These are phyloP conservation scores for Hypoxylon lienhwacheense DNA, from an alignment of 495 filamentous ascomycete species.

Conservation along the genomic window DNA sequence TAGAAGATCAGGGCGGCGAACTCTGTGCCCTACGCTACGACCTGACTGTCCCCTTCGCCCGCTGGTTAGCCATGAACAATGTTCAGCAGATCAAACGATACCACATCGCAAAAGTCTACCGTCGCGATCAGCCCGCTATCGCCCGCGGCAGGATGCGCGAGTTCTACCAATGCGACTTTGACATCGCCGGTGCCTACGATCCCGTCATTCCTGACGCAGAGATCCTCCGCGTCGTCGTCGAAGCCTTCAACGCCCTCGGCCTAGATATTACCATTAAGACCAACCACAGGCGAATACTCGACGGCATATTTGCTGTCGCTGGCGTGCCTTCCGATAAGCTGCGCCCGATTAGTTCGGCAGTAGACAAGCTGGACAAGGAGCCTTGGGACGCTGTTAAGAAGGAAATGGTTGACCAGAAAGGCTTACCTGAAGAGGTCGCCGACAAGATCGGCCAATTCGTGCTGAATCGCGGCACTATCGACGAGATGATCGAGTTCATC, in stretches of 20 bases:
- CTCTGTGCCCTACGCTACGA: slow-evolving; percentile 82
- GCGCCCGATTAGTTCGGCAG: slow-evolving; percentile 70
- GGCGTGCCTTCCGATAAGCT: slow-evolving; percentile 76
- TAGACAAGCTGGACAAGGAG: slow-evolving; percentile 81
- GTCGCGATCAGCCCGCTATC: slow-evolving; percentile 63
- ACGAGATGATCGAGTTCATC: slow-evolving; percentile 62
- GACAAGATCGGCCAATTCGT: slow-evolving; percentile 74
- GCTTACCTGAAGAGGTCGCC: slow-evolving; percentile 63
- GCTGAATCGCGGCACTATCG: slow-evolving; percentile 58
- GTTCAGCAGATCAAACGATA: slow-evolving; percentile 82
- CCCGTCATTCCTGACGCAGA: slow-evolving; percentile 81
- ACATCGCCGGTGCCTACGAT: slow-evolving; percentile 76
- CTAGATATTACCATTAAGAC: slow-evolving; percentile 69
- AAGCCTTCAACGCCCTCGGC: slow-evolving; percentile 70
- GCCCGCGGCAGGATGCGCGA: slow-evolving; percentile 79
- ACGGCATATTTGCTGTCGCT: slow-evolving; percentile 74
- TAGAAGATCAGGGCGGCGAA: slow-evolving; percentile 87
- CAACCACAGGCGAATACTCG: slow-evolving; percentile 79
- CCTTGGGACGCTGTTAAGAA: slow-evolving; percentile 76
- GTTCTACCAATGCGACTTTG: slow-evolving; percentile 87
- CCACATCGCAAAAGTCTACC: slow-evolving; percentile 83
- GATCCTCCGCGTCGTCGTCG: slow-evolving; percentile 69
- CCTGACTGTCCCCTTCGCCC: slow-evolving; percentile 86
- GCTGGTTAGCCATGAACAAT: slow-evolving; percentile 87
- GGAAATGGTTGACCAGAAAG: slow-evolving; percentile 80